Evolutionary conservation across 1,139 yeast genomes (phyloP).

Genomic region (Hansenula anomala): DNA sequence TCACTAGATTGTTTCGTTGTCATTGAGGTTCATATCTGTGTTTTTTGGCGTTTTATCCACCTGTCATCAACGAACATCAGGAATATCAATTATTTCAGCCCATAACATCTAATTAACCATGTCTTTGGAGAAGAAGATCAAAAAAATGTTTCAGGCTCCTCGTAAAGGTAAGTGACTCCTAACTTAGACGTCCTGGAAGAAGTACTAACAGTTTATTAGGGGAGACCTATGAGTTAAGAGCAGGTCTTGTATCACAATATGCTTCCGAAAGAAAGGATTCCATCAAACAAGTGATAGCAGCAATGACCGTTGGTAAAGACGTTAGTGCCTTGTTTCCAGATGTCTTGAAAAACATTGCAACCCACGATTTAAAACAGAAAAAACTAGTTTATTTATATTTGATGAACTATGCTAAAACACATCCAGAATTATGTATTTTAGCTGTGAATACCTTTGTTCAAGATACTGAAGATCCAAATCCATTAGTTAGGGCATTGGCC

Average conservation of each 20-base stretch:
- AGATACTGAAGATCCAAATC: slow-evolving; percentile 96
- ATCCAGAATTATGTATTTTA: slow-evolving; percentile 91
- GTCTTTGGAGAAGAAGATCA: slow-evolving; percentile 31
- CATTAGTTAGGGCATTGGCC: slow-evolving; percentile 91
- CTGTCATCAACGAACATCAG: neutral
- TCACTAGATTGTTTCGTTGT: too few relatives aligned
- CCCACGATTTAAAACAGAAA: slow-evolving; percentile 95
- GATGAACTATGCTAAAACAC: slow-evolving; percentile 95
- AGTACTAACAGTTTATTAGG: slow-evolving; percentile 32
- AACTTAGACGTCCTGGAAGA: neutral
- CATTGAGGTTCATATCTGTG: too few relatives aligned
- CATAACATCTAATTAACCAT: neutral
- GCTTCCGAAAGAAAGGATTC: slow-evolving; percentile 95
- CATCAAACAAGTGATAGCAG: slow-evolving; percentile 92
- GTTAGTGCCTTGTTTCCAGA: slow-evolving; percentile 94
- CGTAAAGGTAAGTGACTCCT: slow-evolving; percentile 35
- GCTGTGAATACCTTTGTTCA: slow-evolving; percentile 97
- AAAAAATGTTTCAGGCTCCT: slow-evolving; percentile 56
- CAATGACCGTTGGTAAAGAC: slow-evolving; percentile 99
- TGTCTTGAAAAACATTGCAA: slow-evolving; percentile 92
- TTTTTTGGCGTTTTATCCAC: neutral
- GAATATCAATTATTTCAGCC: neutral
- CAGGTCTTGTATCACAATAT: slow-evolving; percentile 91
- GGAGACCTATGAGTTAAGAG: slow-evolving; percentile 84
- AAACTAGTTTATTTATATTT: slow-evolving; percentile 90